Conservation (phyloP, 2,329 filamentous ascomycete genomes). For the Aspergillus terreus region DNA sequence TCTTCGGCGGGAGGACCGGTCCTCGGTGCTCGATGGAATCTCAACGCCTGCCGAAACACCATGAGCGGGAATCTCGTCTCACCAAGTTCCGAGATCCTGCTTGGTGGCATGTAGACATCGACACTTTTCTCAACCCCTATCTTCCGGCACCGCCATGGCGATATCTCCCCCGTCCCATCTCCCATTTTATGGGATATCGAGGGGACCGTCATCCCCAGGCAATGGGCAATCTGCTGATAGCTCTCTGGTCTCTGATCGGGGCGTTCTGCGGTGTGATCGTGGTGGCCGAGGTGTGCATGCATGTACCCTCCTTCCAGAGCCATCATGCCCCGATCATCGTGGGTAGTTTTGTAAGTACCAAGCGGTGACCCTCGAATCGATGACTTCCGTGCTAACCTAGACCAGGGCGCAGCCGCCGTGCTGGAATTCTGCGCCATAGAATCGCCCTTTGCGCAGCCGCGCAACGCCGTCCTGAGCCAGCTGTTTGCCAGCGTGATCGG, state of each 20-base stretch:
- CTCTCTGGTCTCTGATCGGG: conserved; percentile 63
- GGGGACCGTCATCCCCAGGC: conserved; percentile 25
- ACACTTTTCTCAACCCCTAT: conserved; percentile 68
- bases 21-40: not conserved
- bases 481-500: conserved; percentile 60
- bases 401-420: conserved; percentile 71
- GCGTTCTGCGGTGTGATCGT: conserved; percentile 59
- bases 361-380: not conserved
- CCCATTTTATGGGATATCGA: conserved; percentile 67
- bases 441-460: conserved; percentile 69
- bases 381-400: not conserved
- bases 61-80: not conserved
- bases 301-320: conserved; percentile 52
- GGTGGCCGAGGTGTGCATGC: conserved; percentile 55
- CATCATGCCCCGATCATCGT: conserved; percentile 60
- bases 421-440: conserved; percentile 70
- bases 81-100: conserved; percentile 18
- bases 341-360: conserved; percentile 62
- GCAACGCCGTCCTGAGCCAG: conserved; percentile 67
- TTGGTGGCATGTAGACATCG: conserved; percentile 65
- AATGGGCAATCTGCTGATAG: conserved; percentile 57
- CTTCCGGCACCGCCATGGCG: conserved; percentile 64
- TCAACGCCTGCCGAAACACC: not conserved
- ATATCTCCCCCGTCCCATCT: conserved; percentile 61
- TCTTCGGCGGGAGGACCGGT: not conserved